Base-by-base conservation (phyloP, 2,329 filamentous ascomycete species). In the Diaporthe vaccinii region DNA sequence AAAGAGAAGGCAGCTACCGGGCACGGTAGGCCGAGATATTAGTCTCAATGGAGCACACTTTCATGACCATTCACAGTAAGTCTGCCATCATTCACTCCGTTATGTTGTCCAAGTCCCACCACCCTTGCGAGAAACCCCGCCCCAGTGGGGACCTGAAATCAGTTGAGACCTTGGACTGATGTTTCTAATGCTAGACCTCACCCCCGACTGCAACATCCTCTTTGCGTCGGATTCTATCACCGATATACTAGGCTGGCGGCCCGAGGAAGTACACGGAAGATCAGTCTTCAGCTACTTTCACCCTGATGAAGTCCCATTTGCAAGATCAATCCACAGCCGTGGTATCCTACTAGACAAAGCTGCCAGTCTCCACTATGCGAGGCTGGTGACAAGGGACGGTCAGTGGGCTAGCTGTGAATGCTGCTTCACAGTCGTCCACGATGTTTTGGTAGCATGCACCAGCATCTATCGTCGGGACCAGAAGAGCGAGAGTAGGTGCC, bases 241-340 rank as follows among this genome's bases (percentile, higher is more conserved):
- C 79, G 94, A 97, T 79, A 95, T 97, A 77, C 90, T 98, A 57
- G 95, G 94, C 71, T 96, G 95, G 81, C 89, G 90, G 28, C 93
- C 95, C 4, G 88, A 93, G 76, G 94, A 97, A 81, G 91, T 97
- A 22, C 89, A 92, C 80, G 92, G 93, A 77, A 92, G 88, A 80
- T 95, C 95, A 76, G 93, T 92, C 80, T 98, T 96, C 87, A 93
- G 97, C 41, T 97, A 94, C 83, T 97, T 97, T 81, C 94, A 96
- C 80, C 93, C 93, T 1, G 92, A 95, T 12, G 94, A 98, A 84
- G 87, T 96, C 28, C 92, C 93, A 0, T 91, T 93, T 80, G 95
- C 94, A 51, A 91, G 92, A 76, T 89, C 90, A 41, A 87, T 96
- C 72, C 94, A 97, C 83, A 91, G 88, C 78, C 91, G 93, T 70